Evolutionary conservation across 2,329 filamentous ascomycete species (phyloP).

Genomic region (Orbilia blumenaviensis): DNA sequence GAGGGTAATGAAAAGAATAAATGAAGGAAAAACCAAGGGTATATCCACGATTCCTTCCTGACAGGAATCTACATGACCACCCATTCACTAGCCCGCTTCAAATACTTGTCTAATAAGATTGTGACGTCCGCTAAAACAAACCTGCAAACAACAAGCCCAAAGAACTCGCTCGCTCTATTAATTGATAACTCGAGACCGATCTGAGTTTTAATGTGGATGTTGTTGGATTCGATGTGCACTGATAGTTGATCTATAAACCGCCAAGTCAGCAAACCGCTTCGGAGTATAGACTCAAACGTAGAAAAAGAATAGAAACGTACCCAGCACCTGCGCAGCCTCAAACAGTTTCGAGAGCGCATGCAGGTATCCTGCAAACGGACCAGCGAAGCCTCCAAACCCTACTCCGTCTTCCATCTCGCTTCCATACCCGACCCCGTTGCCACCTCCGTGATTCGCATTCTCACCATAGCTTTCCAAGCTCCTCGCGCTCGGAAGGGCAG

Average conservation of each 20-base stretch:
- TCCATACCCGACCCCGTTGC: slow-evolving; percentile 58
- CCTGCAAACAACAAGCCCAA: slow-evolving; percentile 93
- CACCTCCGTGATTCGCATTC: slow-evolving; percentile 60
- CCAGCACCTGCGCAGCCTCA: slow-evolving; percentile 89
- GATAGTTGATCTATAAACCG: slow-evolving; percentile 51
- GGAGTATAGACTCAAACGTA: slow-evolving; percentile 1
- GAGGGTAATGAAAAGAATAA: slow-evolving; percentile 6
- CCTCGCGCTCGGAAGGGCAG: slow-evolving; percentile 31
- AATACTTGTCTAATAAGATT: slow-evolving; percentile 90
- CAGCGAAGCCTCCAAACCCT: slow-evolving; percentile 71
- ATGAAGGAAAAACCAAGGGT: slow-evolving; percentile 49
- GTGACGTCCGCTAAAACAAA: slow-evolving; percentile 89
- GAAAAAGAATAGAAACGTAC: slow-evolving; percentile 67
- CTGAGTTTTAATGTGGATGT: slow-evolving; percentile 90
- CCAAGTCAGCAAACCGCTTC: slow-evolving; percentile 9
- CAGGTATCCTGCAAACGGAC: slow-evolving; percentile 92
- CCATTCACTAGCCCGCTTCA: slow-evolving; percentile 97
- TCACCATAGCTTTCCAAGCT: slow-evolving; percentile 60
- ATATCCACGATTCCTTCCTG: slow-evolving; percentile 50
- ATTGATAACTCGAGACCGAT: slow-evolving; percentile 94
- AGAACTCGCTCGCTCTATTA: slow-evolving; percentile 94
- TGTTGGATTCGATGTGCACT: slow-evolving; percentile 71
- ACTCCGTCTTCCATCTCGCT: slow-evolving; percentile 36
- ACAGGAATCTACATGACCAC: slow-evolving; percentile 63
- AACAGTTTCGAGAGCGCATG: slow-evolving; percentile 86